Conservation (phyloP, 1,284 basidiomycete species). For the Cutaneotrichosporon sp. region DNA sequence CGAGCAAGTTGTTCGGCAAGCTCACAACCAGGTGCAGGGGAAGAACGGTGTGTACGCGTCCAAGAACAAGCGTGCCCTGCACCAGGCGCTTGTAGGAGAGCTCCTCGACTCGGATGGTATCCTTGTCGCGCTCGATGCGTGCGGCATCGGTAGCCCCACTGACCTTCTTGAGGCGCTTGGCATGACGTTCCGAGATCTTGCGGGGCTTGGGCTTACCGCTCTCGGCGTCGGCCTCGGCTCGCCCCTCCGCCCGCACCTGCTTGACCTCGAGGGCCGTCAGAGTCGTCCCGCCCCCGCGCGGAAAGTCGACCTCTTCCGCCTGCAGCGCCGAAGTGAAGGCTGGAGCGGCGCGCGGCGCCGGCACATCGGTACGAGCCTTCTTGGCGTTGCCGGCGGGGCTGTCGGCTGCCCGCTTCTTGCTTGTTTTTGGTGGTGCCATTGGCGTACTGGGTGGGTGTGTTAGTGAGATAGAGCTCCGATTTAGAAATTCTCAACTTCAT, state of each 20-base stretch:
- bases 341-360: slow-evolving; percentile 38
- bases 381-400: slow-evolving; percentile 20
- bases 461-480: neutral
- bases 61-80: slow-evolving; percentile 81
- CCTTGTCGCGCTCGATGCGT: slow-evolving; percentile 47
- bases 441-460: slow-evolving; percentile 5
- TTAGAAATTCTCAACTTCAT: neutral
- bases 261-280: slow-evolving; percentile 92
- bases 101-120: slow-evolving; percentile 66
- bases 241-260: slow-evolving; percentile 76
- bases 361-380: slow-evolving; percentile 20
- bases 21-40: slow-evolving; percentile 90
- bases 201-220: slow-evolving; percentile 41
- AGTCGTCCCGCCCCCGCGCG: slow-evolving; percentile 71
- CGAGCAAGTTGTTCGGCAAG: slow-evolving; percentile 90
- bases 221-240: slow-evolving; percentile 78
- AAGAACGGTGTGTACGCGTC: slow-evolving; percentile 80
- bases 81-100: slow-evolving; percentile 91
- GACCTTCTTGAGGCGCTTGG: slow-evolving; percentile 55
- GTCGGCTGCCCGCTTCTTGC: slow-evolving; percentile 25
- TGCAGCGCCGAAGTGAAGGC: slow-evolving; percentile 55
- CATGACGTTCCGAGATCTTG: slow-evolving; percentile 40
- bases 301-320: slow-evolving; percentile 85
- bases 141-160: slow-evolving; percentile 54
- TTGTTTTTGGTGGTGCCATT: slow-evolving; percentile 24